phyloP scores from a whole-genome alignment of 495 filamentous ascomycete genomes.

The Podospora pseudopauciseta region DNA sequence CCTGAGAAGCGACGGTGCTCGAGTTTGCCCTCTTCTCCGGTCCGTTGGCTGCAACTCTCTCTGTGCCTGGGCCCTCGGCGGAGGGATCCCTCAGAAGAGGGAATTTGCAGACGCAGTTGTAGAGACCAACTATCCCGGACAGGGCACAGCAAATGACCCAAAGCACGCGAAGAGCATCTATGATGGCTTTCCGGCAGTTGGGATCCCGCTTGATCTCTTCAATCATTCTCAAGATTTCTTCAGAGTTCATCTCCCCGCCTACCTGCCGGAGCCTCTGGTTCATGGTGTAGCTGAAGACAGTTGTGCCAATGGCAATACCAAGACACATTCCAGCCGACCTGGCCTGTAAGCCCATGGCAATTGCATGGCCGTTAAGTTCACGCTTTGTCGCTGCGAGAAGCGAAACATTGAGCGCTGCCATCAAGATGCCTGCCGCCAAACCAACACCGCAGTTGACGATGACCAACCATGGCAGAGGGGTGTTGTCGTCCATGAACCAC shows the following conservation, averaged over 20 bases:
- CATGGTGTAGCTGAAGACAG: constrained; percentile 60
- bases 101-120: constrained; percentile 19
- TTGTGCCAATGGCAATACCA: constrained; percentile 51
- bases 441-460: constrained; percentile 53
- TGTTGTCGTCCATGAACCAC: constrained; percentile 46
- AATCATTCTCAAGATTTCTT: constrained; percentile 22
- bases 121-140: constrained; percentile 13
- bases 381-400: constrained; percentile 44
- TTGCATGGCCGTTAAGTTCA: constrained; percentile 53
- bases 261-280: constrained; percentile 36
- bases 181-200: constrained; percentile 14
- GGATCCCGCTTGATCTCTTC: constrained; percentile 20
- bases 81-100: constrained; percentile 1
- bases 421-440: constrained; percentile 53
- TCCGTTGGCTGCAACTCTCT: too few relatives aligned
- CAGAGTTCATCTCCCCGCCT: constrained; percentile 18
- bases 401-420: constrained; percentile 48
- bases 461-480: constrained; percentile 46
- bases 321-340: constrained; percentile 53
- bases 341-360: constrained; percentile 57
- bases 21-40: background rate
- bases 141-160: constrained; percentile 24
- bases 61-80: too few relatives aligned
- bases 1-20: too few relatives aligned
- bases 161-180: constrained; percentile 23